Evolutionary conservation across 2,329 filamentous ascomycete species (phyloP), one percentile per base, ranked within the genome.

Genomic region (Zasmidium angulare): DNA sequence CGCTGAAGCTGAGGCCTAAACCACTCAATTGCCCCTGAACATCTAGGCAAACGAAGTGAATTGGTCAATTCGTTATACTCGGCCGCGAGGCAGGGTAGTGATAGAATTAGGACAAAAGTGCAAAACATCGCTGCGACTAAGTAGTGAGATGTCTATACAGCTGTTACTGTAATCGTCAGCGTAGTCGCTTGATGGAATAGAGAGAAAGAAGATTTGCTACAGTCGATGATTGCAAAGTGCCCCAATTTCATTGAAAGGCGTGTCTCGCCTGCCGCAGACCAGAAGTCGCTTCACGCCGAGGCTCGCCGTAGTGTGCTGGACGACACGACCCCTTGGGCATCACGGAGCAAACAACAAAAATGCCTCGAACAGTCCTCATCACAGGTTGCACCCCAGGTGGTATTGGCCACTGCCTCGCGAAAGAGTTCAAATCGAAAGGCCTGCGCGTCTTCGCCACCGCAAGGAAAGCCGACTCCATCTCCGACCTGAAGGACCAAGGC

Each of bases 401-500:
- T 55, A 86, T 87, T 62, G 85, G 85, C 24, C 79, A 86, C 66
- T 79, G 80, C 17, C 76, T 87, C 14, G 83, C 84, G 1, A 76
- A 78, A 19, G 82, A 86, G 66, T 87, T 87, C 68, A 77, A 84
- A 57, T 72, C 70, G 26, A 71, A 75, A 66, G 82, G 82, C 53
- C 75, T 83, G 58, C 78, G 81, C 22, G 84, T 87, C 55, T 80
- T 87, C 56, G 83, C 82, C 12, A 86, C 84, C 2, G 84, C 83
- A 12, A 79, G 84, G 66, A 76, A 82, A 56, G 76, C 79, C 43
- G 71, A 73, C 19, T 77, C 77, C 49, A 79, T 86, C 64, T 68
- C 76, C 29, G 79, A 83, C 60, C 72, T 84, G 14, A 76, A 76
- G 19, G 72, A 75, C n/a, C 64, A 78, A 3, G 81, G 79, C 3